phyloP scores from a whole-genome alignment of 805 yeast genomes.

The Clavispora vitiphila region DNA sequence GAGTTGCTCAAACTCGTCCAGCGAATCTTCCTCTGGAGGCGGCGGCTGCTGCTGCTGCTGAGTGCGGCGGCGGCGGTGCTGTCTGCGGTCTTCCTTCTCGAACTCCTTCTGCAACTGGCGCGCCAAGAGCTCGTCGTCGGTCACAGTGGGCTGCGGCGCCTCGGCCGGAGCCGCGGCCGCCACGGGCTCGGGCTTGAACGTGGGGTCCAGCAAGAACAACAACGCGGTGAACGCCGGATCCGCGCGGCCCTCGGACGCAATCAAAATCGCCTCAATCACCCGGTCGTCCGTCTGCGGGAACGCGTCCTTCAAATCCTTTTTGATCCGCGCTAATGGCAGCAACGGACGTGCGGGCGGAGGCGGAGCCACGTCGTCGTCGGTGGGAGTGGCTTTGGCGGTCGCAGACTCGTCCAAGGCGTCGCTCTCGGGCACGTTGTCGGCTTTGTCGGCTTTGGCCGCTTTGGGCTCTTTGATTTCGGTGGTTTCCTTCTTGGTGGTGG shows the following conservation, averaged over 20 bases:
- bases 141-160: constrained; percentile 12
- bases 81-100: constrained; percentile 35
- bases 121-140: constrained; percentile 79
- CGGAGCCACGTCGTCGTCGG: constrained; percentile 21
- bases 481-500: background rate
- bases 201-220: constrained; percentile 72
- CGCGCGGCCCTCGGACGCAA: constrained; percentile 76
- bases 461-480: constrained; percentile 2
- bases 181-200: constrained; percentile 43
- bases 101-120: constrained; percentile 70
- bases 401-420: no score
- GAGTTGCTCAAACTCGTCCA: constrained; percentile 60
- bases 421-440: no score
- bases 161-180: constrained; percentile 9
- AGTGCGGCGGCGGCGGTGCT: constrained; percentile 14
- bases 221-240: constrained; percentile 90
- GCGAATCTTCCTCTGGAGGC: constrained; percentile 32
- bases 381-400: background rate
- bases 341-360: constrained; percentile 52
- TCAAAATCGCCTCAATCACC: constrained; percentile 68
- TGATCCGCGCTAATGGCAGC: constrained; percentile 51
- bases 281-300: constrained; percentile 75
- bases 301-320: constrained; percentile 69
- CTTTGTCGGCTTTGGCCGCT: background rate
- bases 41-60: constrained; percentile 15